Base-by-base conservation (phyloP, 345 rosid genomes). In the Salix arbutifolia region DNA sequence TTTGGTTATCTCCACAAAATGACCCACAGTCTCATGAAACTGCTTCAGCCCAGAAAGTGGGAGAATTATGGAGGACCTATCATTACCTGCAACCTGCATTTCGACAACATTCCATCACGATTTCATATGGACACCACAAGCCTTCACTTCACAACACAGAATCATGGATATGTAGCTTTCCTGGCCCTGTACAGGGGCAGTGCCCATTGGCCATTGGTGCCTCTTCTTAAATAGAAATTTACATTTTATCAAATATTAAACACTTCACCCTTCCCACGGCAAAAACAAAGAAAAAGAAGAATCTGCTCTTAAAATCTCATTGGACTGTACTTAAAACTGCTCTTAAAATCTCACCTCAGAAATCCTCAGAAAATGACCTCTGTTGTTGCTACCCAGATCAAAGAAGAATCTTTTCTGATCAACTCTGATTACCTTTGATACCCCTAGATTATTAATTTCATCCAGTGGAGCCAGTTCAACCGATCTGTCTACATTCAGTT, bases 381-480 rank as follows among this genome's bases (percentile, higher is more conserved):
- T 85, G 85, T 90, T 96, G 80, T 93, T 96, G 87, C 86, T 93
- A 35, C 99, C 99, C 9, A 92, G 91, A 88, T 92, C 97, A 83
- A 92, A 94, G 94, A 91, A 94, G 86, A 94, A 94, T 71, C 92
- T 90, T 83, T 94, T 94, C 85, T 94, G 96, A 64, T 94, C 98
- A 46, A 85, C 98, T 89, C 98, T 89, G 79, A 94, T 90, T 11
- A 92, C 97, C 66, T 94, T 91, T 23, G 95, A 94, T 33, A 87
- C 88, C 78, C 88, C 91, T 60, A 84, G 68, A 82, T 85, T 81
- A 64, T 90, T 86, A 33, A 84, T 82, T 76, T 93, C 99, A 71
- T 91, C 99, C 58, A 88, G 96, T 19, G 89, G 80, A 0, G 96
- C 87, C 81, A 86, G 84, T 58, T 96, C 98, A 42, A 80, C 85